A percentile compares a stretch with the other conserved stretches of the same genome.
Evolutionary conservation across 2,329 filamentous ascomycete genomes (phyloP).

Genomic region (Curvularia verruculosa): DNA sequence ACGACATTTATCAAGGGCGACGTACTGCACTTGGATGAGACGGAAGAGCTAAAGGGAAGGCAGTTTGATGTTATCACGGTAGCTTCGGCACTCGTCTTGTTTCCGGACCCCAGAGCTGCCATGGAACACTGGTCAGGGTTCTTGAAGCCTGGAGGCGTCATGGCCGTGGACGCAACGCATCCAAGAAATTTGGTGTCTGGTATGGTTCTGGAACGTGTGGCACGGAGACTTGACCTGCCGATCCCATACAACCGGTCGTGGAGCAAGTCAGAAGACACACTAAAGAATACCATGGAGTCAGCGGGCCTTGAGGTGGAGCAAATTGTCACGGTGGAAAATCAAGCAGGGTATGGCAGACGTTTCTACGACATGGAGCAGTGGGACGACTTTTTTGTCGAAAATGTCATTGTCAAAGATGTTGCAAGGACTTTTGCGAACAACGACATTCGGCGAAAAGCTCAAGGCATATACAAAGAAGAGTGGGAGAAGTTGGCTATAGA

Average conservation of each 20-base stretch:
- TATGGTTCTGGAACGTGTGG: conserved; percentile 48
- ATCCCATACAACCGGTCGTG: conserved; percentile 48
- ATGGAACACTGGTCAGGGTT: conserved; percentile 48
- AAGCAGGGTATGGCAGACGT: conserved; percentile 41
- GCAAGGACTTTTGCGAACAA: conserved; percentile 37
- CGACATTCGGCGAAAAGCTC: conserved; percentile 43
- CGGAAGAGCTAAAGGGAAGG: conserved; percentile 30
- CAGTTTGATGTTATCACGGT: conserved; percentile 48
- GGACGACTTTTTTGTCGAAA: conserved; percentile 47
- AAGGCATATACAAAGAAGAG: conserved; percentile 44
- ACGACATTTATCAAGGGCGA: conserved; percentile 47
- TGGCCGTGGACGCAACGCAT: conserved; percentile 51
- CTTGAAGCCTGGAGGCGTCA: conserved; percentile 49
- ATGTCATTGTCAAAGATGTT: conserved; percentile 35
- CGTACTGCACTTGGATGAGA: conserved; percentile 43
- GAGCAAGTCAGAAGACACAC: conserved; percentile 41
- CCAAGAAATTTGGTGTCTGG: conserved; percentile 47
- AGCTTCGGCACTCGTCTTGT: conserved; percentile 51
- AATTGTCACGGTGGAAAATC: conserved; percentile 40
- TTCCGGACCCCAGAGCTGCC: conserved; percentile 47
- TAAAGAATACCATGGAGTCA: conserved; percentile 41
- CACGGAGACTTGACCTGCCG: conserved; percentile 37
- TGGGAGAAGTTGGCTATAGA: conserved; percentile 48
- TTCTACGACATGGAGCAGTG: conserved; percentile 38
- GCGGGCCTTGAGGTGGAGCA: conserved; percentile 47